Evolutionary conservation across 2,329 filamentous ascomycete species (phyloP).

Genomic region (Venturia aucupariae): DNA sequence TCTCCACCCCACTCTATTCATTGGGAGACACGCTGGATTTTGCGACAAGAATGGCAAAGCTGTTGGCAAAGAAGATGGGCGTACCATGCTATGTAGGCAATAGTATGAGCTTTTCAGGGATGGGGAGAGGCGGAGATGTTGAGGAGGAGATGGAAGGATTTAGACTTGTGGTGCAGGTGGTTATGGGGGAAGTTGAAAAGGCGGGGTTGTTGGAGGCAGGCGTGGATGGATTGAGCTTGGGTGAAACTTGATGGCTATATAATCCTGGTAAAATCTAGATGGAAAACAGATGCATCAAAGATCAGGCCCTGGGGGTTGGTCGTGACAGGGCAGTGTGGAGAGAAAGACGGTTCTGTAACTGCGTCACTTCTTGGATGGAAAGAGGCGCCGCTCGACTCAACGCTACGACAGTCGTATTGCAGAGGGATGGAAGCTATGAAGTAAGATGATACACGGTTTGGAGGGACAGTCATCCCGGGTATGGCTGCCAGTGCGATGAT

Average conservation of each 20-base stretch:
- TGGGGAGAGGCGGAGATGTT: constrained; percentile 67
- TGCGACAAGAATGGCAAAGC: constrained; percentile 71
- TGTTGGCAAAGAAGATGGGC: constrained; percentile 63
- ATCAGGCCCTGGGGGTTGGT: too few relatives aligned
- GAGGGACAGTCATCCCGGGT: neutral
- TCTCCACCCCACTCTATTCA: constrained; percentile 72
- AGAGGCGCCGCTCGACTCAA: neutral
- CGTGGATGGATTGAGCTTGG: neutral
- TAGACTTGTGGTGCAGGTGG: constrained; percentile 60
- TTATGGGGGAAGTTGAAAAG: constrained; percentile 44
- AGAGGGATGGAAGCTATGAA: neutral
- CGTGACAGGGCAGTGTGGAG: too few relatives aligned
- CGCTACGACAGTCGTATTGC: neutral
- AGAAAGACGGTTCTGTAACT: too few relatives aligned
- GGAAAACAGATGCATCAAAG: too few relatives aligned
- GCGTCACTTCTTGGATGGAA: too few relatives aligned
- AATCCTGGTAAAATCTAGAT: too few relatives aligned
- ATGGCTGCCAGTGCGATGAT: neutral
- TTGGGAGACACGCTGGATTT: constrained; percentile 75
- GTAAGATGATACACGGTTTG: too few relatives aligned
- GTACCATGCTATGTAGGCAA: constrained; percentile 85
- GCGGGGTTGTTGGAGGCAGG: neutral
- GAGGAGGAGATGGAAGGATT: constrained; percentile 95
- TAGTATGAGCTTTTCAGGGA: constrained; percentile 67
- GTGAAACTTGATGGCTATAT: neutral